phyloP scores from a whole-genome alignment of 352 stramenopile species.

The Pythium scleroteichum region DNA sequence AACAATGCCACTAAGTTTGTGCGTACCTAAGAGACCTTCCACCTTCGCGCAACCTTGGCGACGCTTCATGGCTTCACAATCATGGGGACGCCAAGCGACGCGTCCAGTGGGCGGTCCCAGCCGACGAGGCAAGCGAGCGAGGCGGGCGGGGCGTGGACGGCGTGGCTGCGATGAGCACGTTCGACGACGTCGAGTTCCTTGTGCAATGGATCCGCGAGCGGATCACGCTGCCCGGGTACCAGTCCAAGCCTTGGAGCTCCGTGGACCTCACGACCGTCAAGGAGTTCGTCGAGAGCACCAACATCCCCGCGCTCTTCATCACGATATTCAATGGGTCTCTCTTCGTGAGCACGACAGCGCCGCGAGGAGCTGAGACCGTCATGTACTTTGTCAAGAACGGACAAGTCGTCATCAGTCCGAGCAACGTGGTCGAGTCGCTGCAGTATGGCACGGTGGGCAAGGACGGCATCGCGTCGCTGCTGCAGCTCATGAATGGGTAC shows the following conservation, averaged over 20 bases:
- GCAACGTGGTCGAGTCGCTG: conserved; percentile 54
- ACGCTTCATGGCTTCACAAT: conserved; percentile 27
- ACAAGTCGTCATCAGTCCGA: conserved; percentile 58
- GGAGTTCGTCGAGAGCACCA: conserved; percentile 75
- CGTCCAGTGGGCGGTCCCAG: too few species aligned
- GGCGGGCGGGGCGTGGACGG: background rate
- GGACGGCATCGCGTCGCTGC: conserved; percentile 75
- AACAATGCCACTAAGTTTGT: too few species aligned
- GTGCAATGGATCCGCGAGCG: conserved; percentile 86
- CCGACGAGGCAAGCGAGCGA: background rate
- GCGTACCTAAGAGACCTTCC: conserved; percentile 5
- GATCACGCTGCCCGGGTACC: conserved; percentile 70
- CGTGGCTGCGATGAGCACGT: conserved; percentile 59
- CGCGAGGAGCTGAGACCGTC: conserved; percentile 46
- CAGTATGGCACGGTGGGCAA: conserved; percentile 81
- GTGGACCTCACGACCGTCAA: conserved; percentile 80
- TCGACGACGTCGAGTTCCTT: conserved; percentile 83
- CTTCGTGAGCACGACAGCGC: conserved; percentile 55
- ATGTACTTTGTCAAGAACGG: conserved; percentile 92
- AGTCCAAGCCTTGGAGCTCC: conserved; percentile 70
- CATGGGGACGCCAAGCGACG: conserved; percentile 12
- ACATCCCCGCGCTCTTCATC: conserved; percentile 72
- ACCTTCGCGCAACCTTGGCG: conserved; percentile 23
- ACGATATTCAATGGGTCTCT: conserved; percentile 49
- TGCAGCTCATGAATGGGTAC: conserved; percentile 86